Percentiles rank a stretch among this genome's conserved stretches.
Evolutionary conservation across 495 filamentous ascomycete species (phyloP).

Genomic region (Penicillium daleae): DNA sequence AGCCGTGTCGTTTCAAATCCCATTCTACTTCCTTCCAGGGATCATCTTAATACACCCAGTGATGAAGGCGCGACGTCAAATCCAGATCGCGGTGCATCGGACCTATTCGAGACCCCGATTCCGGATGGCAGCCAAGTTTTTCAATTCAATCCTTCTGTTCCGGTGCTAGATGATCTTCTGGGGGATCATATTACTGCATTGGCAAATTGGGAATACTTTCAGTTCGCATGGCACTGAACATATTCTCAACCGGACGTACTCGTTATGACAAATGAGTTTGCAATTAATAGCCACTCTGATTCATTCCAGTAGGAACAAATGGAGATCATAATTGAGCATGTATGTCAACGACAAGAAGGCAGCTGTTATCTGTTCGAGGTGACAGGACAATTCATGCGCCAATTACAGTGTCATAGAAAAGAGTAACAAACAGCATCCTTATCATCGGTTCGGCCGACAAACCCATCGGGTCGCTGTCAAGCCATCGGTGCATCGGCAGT

Average conservation of each 20-base stretch:
- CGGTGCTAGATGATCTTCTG: background rate
- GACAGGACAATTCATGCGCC: no score
- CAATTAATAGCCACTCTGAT: no score
- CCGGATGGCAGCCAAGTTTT: background rate
- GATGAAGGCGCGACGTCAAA: background rate
- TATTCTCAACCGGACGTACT: no score
- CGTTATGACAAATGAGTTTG: no score
- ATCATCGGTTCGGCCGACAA: background rate
- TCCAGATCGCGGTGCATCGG: background rate
- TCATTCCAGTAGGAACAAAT: no score
- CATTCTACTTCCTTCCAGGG: background rate
- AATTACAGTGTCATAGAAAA: no score
- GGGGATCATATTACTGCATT: background rate
- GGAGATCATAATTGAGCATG: no score
- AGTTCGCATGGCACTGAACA: constrained; percentile 2
- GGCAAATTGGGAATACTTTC: constrained; percentile 7
- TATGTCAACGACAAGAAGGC: no score
- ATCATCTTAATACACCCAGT: background rate
- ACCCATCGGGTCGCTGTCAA: background rate
- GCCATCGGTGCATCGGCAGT: background rate
- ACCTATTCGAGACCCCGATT: background rate
- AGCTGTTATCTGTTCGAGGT: no score
- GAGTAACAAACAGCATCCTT: no score
- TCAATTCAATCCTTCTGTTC: background rate
- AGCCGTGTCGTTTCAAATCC: background rate